Percentiles rank a stretch among this genome's conserved stretches.
Conservation (phyloP, 2,329 filamentous ascomycete species). For the Diaporthe citri region DNA sequence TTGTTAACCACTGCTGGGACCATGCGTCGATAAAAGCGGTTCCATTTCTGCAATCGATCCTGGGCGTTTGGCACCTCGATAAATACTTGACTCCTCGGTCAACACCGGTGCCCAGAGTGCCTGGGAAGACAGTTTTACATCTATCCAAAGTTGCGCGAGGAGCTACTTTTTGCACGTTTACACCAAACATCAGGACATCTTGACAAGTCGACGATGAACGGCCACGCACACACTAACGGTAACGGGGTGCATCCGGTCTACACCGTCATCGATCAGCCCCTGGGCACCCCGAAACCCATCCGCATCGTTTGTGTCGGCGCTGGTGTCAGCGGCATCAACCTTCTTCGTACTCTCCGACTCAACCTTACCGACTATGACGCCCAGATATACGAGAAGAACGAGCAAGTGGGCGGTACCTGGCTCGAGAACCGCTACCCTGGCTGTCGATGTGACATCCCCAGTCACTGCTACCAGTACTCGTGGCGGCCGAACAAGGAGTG, state of each 20-base stretch:
- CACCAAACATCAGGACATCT: neutral
- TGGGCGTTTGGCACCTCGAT: neutral
- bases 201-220: slow-evolving; percentile 23
- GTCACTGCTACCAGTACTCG: slow-evolving; percentile 73
- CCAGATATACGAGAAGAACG: slow-evolving; percentile 69
- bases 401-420: slow-evolving; percentile 69
- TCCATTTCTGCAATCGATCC: neutral
- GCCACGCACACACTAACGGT: slow-evolving; percentile 36
- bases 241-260: slow-evolving; percentile 46
- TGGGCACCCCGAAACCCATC: slow-evolving; percentile 55
- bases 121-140: neutral
- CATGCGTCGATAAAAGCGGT: slow-evolving; percentile 15
- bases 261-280: slow-evolving; percentile 52
- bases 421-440: slow-evolving; percentile 71
- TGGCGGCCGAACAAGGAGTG: slow-evolving; percentile 71
- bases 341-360: slow-evolving; percentile 59
- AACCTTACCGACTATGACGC: slow-evolving; percentile 58
- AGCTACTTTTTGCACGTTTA: slow-evolving; percentile 24
- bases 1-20: slow-evolving; percentile 5
- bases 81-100: slow-evolving; percentile 22
- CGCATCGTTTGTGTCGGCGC: slow-evolving; percentile 60
- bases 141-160: neutral
- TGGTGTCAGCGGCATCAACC: slow-evolving; percentile 59
- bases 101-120: neutral
- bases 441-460: slow-evolving; percentile 68